A percentile compares a stretch with the other conserved stretches of the same genome.
These are phyloP conservation scores for Ogataea angusta DNA, from an alignment of 805 yeast genomes.

Conservation along the genomic window DNA sequence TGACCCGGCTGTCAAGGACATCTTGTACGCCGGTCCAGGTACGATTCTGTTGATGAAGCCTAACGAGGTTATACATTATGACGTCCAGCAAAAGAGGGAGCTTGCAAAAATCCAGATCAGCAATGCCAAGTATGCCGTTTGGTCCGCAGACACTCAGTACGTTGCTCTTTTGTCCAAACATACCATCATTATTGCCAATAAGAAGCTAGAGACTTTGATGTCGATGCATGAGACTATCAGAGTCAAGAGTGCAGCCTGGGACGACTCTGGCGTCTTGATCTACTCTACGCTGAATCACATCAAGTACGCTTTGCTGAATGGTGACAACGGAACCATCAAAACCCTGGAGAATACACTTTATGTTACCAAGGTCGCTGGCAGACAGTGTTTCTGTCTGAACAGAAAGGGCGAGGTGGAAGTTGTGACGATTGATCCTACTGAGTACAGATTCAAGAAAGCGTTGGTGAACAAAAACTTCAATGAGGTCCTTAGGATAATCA, in stretches of 20 bases:
- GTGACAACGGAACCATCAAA: conserved; percentile 92
- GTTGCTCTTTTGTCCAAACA: conserved; percentile 90
- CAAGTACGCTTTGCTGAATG: conserved; percentile 88
- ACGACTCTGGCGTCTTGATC: conserved; percentile 84
- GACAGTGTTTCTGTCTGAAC: conserved; percentile 73
- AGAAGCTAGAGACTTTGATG: conserved; percentile 70
- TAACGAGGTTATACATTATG: conserved; percentile 74
- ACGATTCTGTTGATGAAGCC: conserved; percentile 71
- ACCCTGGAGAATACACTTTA: conserved; percentile 88
- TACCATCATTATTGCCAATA: conserved; percentile 82
- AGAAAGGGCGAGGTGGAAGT: conserved; percentile 83
- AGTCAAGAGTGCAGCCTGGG: conserved; percentile 97
- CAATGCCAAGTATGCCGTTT: conserved; percentile 81
- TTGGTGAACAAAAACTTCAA: conserved; percentile 83
- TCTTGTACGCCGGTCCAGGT: conserved; percentile 80
- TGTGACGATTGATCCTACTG: conserved; percentile 87
- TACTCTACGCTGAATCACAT: conserved; percentile 95
- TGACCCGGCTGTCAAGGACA: conserved; percentile 63
- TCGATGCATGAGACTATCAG: conserved; percentile 95
- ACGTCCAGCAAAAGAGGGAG: conserved; percentile 87
- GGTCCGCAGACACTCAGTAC: conserved; percentile 87
- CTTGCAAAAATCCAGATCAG: conserved; percentile 64
- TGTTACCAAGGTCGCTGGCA: conserved; percentile 67
- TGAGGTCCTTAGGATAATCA: conserved; percentile 88
- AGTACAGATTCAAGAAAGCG: conserved; percentile 93